These are phyloP conservation scores for Canna indica DNA, from an alignment of 176 grass and related monocot genomes.

Conservation along the genomic window DNA sequence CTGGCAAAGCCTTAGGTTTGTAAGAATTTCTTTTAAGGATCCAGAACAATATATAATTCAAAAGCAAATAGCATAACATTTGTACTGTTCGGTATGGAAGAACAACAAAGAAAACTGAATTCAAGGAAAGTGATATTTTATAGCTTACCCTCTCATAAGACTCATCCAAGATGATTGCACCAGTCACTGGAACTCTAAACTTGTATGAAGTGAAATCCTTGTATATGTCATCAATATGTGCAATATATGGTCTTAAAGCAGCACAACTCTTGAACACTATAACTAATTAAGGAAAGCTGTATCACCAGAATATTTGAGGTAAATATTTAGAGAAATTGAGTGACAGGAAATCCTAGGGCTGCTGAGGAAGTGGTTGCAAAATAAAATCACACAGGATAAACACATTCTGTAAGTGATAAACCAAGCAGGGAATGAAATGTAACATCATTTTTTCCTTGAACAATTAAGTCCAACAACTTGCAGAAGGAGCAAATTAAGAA, in stretches of 20 bases:
- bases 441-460: not conserved
- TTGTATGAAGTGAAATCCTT: conserved; percentile 95
- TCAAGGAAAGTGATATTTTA: not conserved
- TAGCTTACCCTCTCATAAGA: conserved; percentile 67
- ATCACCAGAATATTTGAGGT: not conserved
- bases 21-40: not conserved
- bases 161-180: conserved; percentile 92
- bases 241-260: conserved; percentile 80
- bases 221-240: conserved; percentile 85
- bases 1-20: no score
- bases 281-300: conserved; percentile 1
- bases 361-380: not conserved
- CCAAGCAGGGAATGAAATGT: not conserved
- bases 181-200: conserved; percentile 70
- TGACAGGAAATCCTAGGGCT: not conserved
- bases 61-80: not conserved
- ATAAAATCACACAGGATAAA: not conserved
- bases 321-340: not conserved
- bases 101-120: not conserved
- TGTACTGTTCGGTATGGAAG: not conserved
- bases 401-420: not conserved
- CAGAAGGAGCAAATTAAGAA: not conserved
- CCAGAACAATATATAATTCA: not conserved
- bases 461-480: not conserved
- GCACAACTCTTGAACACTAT: conserved; percentile 92